Conservation (phyloP, 345 rosid genomes). For the Cardiospermum halicacabum region DNA sequence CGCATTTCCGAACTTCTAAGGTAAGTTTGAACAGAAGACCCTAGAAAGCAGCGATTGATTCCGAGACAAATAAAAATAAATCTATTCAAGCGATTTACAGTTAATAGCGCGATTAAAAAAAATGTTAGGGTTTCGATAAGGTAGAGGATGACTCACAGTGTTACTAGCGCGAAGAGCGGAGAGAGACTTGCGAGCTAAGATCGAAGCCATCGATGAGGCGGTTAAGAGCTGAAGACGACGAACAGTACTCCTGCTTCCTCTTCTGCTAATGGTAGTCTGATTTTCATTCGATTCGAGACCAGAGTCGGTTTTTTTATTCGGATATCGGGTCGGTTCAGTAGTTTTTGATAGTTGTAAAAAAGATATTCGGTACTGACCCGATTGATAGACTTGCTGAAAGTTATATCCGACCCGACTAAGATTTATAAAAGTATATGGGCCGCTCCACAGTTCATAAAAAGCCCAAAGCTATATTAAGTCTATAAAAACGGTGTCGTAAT, state of each 20-base stretch:
- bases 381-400: too few species aligned
- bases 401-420: too few species aligned
- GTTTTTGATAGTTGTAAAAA: too few species aligned
- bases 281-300: neutral
- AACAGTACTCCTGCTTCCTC: neutral
- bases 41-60: neutral
- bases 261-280: neutral
- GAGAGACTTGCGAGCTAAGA: conserved; percentile 83
- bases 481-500: too few species aligned
- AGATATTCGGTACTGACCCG: too few species aligned
- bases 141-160: conserved; percentile 36
- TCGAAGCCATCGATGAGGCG: conserved; percentile 48
- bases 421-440: too few species aligned
- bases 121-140: neutral
- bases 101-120: too few species aligned
- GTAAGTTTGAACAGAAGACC: neutral
- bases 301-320: neutral
- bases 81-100: neutral
- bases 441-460: too few species aligned
- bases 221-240: conserved; percentile 11
- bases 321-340: too few species aligned
- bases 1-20: neutral
- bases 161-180: conserved; percentile 57
- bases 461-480: too few species aligned
- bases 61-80: neutral